phyloP scores from a whole-genome alignment of 2,329 filamentous ascomycete genomes.

The Nemania sp. region DNA sequence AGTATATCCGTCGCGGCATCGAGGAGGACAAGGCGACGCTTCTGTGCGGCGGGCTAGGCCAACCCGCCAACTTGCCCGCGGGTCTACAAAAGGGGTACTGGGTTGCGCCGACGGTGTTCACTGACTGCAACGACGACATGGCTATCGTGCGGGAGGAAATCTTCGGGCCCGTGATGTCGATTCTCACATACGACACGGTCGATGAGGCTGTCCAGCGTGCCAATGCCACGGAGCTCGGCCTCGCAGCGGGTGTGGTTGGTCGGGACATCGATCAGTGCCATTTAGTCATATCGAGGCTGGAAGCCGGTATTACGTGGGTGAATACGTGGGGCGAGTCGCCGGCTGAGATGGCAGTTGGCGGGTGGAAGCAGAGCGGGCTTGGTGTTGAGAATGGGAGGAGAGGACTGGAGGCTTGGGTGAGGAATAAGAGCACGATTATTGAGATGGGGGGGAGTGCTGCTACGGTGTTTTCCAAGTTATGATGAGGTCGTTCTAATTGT shows the following conservation, averaged over 20 bases:
- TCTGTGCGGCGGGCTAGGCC: slow-evolving; percentile 76
- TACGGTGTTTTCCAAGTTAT: slow-evolving; percentile 80
- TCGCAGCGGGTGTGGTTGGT: slow-evolving; percentile 87
- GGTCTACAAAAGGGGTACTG: slow-evolving; percentile 77
- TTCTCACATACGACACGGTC: slow-evolving; percentile 78
- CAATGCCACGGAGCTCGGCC: slow-evolving; percentile 80
- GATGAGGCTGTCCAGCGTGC: slow-evolving; percentile 78
- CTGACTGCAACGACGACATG: slow-evolving; percentile 87
- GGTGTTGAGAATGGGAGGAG: slow-evolving; percentile 87
- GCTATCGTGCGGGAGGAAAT: slow-evolving; percentile 84
- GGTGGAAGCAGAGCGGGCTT: slow-evolving; percentile 91
- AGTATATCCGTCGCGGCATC: slow-evolving; percentile 81
- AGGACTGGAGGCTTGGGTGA: slow-evolving; percentile 84
- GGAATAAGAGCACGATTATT: slow-evolving; percentile 88
- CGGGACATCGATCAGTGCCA: slow-evolving; percentile 80
- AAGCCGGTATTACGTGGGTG: slow-evolving; percentile 91
- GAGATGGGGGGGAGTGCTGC: slow-evolving; percentile 79
- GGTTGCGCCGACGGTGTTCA: slow-evolving; percentile 87
- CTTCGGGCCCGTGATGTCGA: slow-evolving; percentile 87
- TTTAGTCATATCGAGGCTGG: slow-evolving; percentile 74
- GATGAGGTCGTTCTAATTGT: slow-evolving; percentile 41
- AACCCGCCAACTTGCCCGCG: slow-evolving; percentile 63
- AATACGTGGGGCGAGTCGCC: slow-evolving; percentile 95
- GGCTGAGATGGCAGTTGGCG: slow-evolving; percentile 91
- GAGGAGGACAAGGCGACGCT: slow-evolving; percentile 79